Base-by-base conservation (phyloP, 352 stramenopile genomes). In the Globisporangium orthogonon region DNA sequence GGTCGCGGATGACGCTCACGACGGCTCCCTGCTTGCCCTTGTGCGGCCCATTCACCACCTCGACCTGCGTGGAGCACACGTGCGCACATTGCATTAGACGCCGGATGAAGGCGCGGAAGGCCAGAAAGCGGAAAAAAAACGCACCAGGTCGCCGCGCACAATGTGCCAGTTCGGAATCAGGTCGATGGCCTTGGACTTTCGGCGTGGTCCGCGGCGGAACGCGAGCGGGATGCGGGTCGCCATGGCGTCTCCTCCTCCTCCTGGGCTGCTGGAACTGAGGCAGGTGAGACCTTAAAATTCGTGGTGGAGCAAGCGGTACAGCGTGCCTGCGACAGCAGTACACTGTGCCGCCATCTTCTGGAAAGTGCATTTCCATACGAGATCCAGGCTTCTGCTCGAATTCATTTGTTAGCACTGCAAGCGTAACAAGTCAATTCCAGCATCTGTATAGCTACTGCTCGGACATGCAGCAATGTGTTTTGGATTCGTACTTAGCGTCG, bases 131-230 rank as follows among this genome's bases (percentile, higher is more conserved):
- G 17, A n/a, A 4, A 51, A 14, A 18, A 15, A 39, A 60, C 75
- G 69, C 64, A 86, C 83, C 60, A 86, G 65, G 60, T 93, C 83
- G 49, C 83, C 83, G 47, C 83, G 81, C 54, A 72, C 75, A 46
- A 93, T 87, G 65, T 93, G 80, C 83, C 81, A 91, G 23, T 60
- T 91, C 53, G 83, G 82, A 59, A 94, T 76, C n/a, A 83, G 58
- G 31, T 91, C 74, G 52, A 93, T 89, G 33, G 81, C 31, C 81
- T 93, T 91, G 62, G 71, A 73, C 66, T 91, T 87, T 67, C 75
- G 76, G 65, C 81, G 81, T 54, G 83, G 83, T 51, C 79, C 78
- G 48, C 81, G 81, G 45, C 81, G 78, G 67, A 91, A 91, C 67
- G 79, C 80, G 64, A 89, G 63, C 67, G 83, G 83, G 62, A 93